A percentile compares a stretch with the other conserved stretches of the same genome.
phyloP scores from a whole-genome alignment of 768 basidiomycete species.

The Dioszegia crocea region DNA sequence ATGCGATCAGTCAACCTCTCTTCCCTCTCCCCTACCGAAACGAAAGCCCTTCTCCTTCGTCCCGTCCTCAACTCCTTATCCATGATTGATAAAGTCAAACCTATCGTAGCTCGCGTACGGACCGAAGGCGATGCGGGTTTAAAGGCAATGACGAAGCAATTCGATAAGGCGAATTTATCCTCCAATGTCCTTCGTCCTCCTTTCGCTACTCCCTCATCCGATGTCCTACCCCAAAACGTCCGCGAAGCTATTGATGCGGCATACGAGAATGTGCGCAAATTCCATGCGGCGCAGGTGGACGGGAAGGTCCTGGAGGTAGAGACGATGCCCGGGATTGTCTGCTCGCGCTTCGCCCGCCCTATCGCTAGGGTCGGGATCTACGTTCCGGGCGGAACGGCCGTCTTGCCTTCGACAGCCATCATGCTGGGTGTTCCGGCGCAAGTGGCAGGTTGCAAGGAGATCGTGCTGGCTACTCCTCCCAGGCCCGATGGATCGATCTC shows the following conservation, averaged over 20 bases:
- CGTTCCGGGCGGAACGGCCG: conserved; percentile 93
- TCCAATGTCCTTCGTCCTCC: conserved; percentile 74
- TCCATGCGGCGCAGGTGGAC: conserved; percentile 84
- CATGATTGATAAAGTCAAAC: conserved; percentile 89
- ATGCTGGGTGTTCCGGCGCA: conserved; percentile 98
- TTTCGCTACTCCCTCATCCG: conserved; percentile 60
- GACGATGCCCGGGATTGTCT: conserved; percentile 96
- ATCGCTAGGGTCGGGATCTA: conserved; percentile 94
- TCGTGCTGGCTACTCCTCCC: conserved; percentile 95
- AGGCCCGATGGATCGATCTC: conserved; percentile 86
- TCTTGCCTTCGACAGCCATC: conserved; percentile 91
- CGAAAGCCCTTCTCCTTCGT: conserved; percentile 69
- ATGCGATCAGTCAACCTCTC: conserved; percentile 71
- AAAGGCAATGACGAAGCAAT: conserved; percentile 82
- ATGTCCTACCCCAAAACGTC: conserved; percentile 53
- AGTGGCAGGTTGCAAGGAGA: conserved; percentile 86
- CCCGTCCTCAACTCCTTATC: conserved; percentile 80
- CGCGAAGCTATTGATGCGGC: conserved; percentile 80
- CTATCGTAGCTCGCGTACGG: conserved; percentile 86
- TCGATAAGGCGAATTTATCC: conserved; percentile 73
- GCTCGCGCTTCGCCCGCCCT: conserved; percentile 90
- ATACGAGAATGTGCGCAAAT: conserved; percentile 83
- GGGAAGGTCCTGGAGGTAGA: conserved; percentile 71
- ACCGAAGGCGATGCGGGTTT: conserved; percentile 78
- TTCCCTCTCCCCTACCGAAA: conserved; percentile 54